Base-by-base conservation (phyloP, 176 grass and related monocot genomes). In the Triticum aestivum region DNA sequence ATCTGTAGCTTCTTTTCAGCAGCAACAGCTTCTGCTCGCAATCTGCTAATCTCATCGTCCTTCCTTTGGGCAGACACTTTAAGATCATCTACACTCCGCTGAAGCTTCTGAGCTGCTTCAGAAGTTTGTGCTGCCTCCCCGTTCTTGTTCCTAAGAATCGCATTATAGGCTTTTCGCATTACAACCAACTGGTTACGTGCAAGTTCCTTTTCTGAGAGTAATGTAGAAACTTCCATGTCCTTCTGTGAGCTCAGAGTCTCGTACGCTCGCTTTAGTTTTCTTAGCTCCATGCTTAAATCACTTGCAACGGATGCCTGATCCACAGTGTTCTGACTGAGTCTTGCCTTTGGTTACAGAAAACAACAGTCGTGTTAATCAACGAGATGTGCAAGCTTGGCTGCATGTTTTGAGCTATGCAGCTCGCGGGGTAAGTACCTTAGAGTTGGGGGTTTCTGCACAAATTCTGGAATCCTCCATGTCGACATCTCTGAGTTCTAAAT, bases 211-310 rank as follows among this genome's bases (percentile, higher is more conserved):
- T 90, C 90, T 59, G 80, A 71, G 10, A 68, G 8, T 79, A 95
- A 27, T 21, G 88, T 58, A 65, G 65, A 90, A 27, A 92, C 33
- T 34, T 90, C 88, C 27, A 49, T 61, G 3, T 95, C 86, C 86
- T 92, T 95, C 32, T 84, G 65, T 12, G 74, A 86, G 45, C 49
- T 83, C 81, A 93, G 39, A 0, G 30, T 80, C 51, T 83, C 80
- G 61, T 83, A 92, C 44, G 86, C 80, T 59, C 87, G 38, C 64
- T 90, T 90, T 52, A 90, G 59, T 76, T 88, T 90, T 74, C n/a
- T 84, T 26, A 95, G 1, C 64, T 92, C 82, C 62, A 33, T 33
- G 64, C 65, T 78, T 34, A 85, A 61, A 79, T 82, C 37, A 77
- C 44, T 64, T 41, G 76, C 32, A 49, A 37, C 73, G 12, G 33